A percentile compares a stretch with the other conserved stretches of the same genome.
phyloP scores from a whole-genome alignment of 2,329 filamentous ascomycete species.

The Aspergillus viridinutans region DNA sequence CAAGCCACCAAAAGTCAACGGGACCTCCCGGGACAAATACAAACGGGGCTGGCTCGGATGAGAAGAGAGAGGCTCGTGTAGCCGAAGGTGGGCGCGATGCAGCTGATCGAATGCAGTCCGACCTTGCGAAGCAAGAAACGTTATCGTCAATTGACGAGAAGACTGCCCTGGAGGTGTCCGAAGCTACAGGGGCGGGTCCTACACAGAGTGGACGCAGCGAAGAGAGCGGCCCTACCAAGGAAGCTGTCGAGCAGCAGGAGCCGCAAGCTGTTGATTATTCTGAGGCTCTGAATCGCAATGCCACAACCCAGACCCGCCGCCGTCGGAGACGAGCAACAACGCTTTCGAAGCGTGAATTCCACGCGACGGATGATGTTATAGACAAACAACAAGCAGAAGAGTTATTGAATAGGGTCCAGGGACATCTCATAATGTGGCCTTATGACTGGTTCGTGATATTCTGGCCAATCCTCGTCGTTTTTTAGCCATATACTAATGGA shows the following conservation, averaged over 20 bases:
- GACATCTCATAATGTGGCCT: constrained; percentile 84
- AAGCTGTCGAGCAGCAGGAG: constrained; percentile 30
- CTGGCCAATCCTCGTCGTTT: constrained; percentile 4
- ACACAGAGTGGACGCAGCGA: constrained; percentile 21
- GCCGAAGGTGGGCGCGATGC: constrained; percentile 30
- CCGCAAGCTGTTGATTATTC: constrained; percentile 36
- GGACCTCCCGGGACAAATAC: constrained; percentile 36
- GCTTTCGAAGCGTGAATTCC: constrained; percentile 45
- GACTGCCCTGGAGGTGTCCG: constrained; percentile 27
- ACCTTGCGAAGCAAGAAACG: constrained; percentile 27
- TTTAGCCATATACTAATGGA: constrained; percentile 9
- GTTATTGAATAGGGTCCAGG: constrained; percentile 75
- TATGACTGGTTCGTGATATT: constrained; percentile 69
- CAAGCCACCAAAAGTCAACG: constrained; percentile 40
- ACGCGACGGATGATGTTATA: constrained; percentile 68
- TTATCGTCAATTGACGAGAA: constrained; percentile 43
- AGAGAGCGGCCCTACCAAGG: constrained; percentile 20
- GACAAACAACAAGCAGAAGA: constrained; percentile 73
- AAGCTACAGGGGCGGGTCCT: constrained; percentile 22
- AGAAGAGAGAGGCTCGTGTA: constrained; percentile 32
- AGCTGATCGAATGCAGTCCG: constrained; percentile 30
- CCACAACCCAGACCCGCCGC: constrained; percentile 30
- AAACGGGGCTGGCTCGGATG: constrained; percentile 21
- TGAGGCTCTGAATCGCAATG: constrained; percentile 38
- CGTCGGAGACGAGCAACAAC: constrained; percentile 44